Evolutionary conservation across 73 alveolate genomes (phyloP), one percentile per base, ranked within the genome.

Genomic region (Paramecium sexaurelia): DNA sequence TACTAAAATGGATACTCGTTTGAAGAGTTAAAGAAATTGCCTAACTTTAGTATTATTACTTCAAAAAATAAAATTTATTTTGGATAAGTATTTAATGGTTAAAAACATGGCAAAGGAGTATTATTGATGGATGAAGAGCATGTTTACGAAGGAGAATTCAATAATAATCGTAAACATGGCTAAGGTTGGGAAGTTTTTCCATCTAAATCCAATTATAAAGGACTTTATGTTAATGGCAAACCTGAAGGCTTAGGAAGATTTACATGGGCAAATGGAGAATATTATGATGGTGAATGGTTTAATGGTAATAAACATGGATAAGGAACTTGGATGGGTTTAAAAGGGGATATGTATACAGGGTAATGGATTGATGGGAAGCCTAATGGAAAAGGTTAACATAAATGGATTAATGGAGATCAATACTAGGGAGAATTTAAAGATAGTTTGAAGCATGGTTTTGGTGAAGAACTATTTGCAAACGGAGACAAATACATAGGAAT

Each of bases 221-320:
- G 98, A 7, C 91, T 92, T 36, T 95, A 78, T 78, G 84, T 55
- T 39, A 91, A 95, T 90, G 98, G 98, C 27, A 94, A 95, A 55
- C 95, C 96, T 15, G 91, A 92, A 33, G 98, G 98, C 0, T 32
- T 35, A 22, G 98, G 98, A 19, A 55, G 68, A n/a, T 95, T 86
- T 57, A 90, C 56, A 19, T 95, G 98, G 96, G 66, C 71, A n/a
- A 94, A 94, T 85, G 95, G 96, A 2, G 96, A 93, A 51, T 32
- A 39, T n/a, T 95, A 95, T 92, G 95, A 92, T 22, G 98, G 97
- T 9, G 96, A 92, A 41, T 95, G 98, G 98, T 51, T 68, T 3
- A 92, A 91, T 51, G 97, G 97, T n/a, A 47, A 57, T 56, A 95
- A 93, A 69, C 96, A 95, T 68, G 97, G 97, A 13, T 67, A 51